Percentiles rank a stretch among this genome's conserved stretches.
These are phyloP conservation scores for Mortierella sp. DNA, from an alignment of 371 early-diverging fungal genomes.

Conservation along the genomic window DNA sequence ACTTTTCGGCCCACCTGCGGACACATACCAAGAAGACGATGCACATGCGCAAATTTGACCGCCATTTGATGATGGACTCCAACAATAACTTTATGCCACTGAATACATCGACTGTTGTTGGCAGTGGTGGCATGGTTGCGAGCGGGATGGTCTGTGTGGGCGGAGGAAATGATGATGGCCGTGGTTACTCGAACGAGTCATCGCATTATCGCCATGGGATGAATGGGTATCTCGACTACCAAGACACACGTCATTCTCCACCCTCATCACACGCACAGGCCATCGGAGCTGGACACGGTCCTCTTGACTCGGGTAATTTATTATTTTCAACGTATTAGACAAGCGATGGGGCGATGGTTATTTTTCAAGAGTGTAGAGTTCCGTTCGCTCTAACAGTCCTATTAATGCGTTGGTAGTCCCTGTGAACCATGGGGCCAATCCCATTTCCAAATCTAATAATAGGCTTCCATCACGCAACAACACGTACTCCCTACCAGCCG, in stretches of 20 bases:
- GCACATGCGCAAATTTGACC: slow-evolving; percentile 32
- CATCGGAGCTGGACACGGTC: neutral
- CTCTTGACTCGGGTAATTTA: slow-evolving; percentile 8
- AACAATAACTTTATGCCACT: slow-evolving; percentile 13
- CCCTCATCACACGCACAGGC: neutral
- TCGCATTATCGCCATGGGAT: slow-evolving; percentile 12
- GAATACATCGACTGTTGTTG: neutral
- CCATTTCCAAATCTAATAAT: slow-evolving; percentile 17
- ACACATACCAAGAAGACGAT: slow-evolving; percentile 62
- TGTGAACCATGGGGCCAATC: slow-evolving; percentile 31
- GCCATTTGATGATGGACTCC: slow-evolving; percentile 23
- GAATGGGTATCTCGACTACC: slow-evolving; percentile 5
- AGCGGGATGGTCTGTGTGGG: slow-evolving; percentile 13
- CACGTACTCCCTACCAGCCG: neutral
- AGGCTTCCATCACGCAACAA: slow-evolving; percentile 17
- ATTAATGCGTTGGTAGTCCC: slow-evolving; percentile 28
- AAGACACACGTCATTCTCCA: slow-evolving; percentile 8
- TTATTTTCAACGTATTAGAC: neutral
- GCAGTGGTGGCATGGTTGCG: slow-evolving; percentile 3
- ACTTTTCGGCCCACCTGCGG: slow-evolving; percentile 73
- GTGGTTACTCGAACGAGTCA: neutral
- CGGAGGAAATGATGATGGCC: slow-evolving; percentile 11
- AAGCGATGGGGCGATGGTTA: neutral
- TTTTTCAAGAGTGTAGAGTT: neutral
- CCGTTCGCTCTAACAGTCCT: slow-evolving; percentile 23